These are phyloP conservation scores for Rhododendron mucronatum DNA, from an alignment of 148 eudicot species.

Conservation along the genomic window DNA sequence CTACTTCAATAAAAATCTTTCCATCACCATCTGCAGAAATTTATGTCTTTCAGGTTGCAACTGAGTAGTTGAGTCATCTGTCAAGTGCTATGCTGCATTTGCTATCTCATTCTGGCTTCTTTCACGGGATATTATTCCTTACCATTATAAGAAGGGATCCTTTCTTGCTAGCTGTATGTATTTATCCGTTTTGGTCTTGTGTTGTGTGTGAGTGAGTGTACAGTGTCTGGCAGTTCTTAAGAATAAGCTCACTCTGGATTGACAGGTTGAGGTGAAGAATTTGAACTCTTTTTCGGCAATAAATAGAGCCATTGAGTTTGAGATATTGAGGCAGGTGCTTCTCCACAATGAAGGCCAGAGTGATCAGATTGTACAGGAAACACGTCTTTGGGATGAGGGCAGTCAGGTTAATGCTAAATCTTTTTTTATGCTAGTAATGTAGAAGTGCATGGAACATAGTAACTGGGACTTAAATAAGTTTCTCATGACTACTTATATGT, in stretches of 20 bases:
- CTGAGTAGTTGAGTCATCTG: neutral
- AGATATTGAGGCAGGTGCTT: slow-evolving; percentile 71
- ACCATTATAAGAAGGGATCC: neutral
- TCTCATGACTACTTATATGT: slow-evolving; percentile 19
- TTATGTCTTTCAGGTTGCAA: neutral
- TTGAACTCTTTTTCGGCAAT: slow-evolving; percentile 84
- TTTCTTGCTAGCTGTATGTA: neutral
- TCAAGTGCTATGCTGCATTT: neutral
- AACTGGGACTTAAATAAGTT: neutral
- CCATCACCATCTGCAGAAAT: neutral
- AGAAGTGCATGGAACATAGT: neutral
- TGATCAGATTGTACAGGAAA: slow-evolving; percentile 85
- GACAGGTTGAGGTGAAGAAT: slow-evolving; percentile 90
- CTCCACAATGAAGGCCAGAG: slow-evolving; percentile 69
- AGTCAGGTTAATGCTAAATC: slow-evolving; percentile 62
- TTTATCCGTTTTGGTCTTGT: neutral
- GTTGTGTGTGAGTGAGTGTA: neutral
- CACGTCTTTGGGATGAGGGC: slow-evolving; percentile 98
- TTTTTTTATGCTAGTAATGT: neutral
- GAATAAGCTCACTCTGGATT: slow-evolving; percentile 3
- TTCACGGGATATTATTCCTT: neutral
- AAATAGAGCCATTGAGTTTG: slow-evolving; percentile 89
- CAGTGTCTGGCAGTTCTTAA: neutral
- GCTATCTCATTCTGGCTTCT: slow-evolving; percentile 1
- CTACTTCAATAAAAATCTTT: neutral